These are phyloP conservation scores for Prunus dulcis DNA, from an alignment of 306 rosid genomes.

Conservation along the genomic window DNA sequence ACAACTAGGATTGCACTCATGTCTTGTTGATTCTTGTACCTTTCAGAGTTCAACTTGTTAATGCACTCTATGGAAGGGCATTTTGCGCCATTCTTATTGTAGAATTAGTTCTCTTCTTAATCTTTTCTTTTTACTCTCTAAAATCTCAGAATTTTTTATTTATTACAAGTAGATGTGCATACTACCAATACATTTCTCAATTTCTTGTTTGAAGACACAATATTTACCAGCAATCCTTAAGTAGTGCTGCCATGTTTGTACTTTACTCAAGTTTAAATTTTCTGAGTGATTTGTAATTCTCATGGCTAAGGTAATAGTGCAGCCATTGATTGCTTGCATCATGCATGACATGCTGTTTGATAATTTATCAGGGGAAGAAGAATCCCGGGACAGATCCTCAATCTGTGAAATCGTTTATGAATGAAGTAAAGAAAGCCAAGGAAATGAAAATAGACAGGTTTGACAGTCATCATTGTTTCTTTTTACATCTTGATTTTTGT, in stretches of 20 bases:
- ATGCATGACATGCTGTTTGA: slow-evolving; percentile 13
- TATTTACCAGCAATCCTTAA: no score
- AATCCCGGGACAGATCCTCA: slow-evolving; percentile 80
- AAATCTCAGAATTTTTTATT: no score
- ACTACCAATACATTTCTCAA: not conserved
- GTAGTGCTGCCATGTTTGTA: no score
- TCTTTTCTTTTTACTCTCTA: no score
- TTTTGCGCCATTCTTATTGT: no score
- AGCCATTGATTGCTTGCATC: not conserved
- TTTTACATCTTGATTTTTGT: not conserved
- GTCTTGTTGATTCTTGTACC: not conserved
- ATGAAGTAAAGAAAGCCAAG: slow-evolving; percentile 68
- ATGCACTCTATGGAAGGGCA: no score
- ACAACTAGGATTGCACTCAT: not conserved
- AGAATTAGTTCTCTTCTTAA: not conserved
- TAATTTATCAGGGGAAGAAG: slow-evolving; percentile 76
- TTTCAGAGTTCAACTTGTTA: no score
- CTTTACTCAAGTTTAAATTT: not conserved
- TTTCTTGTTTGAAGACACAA: not conserved
- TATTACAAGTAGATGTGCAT: no score
- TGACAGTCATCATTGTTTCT: slow-evolving; percentile 7
- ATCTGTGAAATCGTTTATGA: slow-evolving; percentile 64
- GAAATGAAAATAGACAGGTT: slow-evolving; percentile 95
- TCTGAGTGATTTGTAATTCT: not conserved
- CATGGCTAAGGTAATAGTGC: not conserved